phyloP scores from a whole-genome alignment of 1,284 basidiomycete genomes.

The Filobasidium uniguttulatum region DNA sequence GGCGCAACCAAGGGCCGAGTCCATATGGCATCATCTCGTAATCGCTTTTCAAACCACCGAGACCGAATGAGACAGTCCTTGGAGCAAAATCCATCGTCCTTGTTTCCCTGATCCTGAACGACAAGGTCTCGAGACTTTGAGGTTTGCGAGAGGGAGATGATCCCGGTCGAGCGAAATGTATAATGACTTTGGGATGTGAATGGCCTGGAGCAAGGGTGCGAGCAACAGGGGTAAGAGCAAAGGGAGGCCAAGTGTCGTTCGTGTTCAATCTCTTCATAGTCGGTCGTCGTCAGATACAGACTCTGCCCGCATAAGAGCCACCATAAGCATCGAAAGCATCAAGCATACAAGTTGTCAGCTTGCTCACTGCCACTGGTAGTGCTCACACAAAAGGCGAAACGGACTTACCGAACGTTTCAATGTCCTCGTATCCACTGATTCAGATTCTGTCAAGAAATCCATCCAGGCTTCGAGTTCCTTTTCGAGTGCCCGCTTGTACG shows the following conservation, averaged over 20 bases:
- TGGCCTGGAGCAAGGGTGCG: constrained; percentile 1
- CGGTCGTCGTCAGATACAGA: constrained; percentile 8
- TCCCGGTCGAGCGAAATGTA: constrained; percentile 2
- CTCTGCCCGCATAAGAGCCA: background rate
- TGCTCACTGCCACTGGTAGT: too few relatives aligned
- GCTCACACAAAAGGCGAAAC: background rate
- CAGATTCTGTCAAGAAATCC: constrained; percentile 9
- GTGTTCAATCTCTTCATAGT: constrained; percentile 11
- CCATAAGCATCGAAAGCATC: background rate
- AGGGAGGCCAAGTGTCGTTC: constrained; percentile 6
- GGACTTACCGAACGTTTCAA: constrained; percentile 9
- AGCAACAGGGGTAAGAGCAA: constrained; percentile 9
- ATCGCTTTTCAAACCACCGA: constrained; percentile 7
- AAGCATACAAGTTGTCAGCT: background rate
- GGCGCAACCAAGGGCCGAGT: background rate
- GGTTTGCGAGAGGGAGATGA: background rate
- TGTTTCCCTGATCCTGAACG: constrained; percentile 4
- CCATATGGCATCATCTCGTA: constrained; percentile 10
- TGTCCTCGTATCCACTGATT: constrained; percentile 1
- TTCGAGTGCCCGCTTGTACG: constrained; percentile 7
- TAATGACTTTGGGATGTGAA: constrained; percentile 1
- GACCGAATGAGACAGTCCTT: constrained; percentile 6
- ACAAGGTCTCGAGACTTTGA: constrained; percentile 7
- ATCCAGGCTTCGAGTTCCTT: constrained; percentile 9
- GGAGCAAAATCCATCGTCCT: constrained; percentile 10